phyloP scores from a whole-genome alignment of 345 rosid species.

The Melaleuca quinquenervia region DNA sequence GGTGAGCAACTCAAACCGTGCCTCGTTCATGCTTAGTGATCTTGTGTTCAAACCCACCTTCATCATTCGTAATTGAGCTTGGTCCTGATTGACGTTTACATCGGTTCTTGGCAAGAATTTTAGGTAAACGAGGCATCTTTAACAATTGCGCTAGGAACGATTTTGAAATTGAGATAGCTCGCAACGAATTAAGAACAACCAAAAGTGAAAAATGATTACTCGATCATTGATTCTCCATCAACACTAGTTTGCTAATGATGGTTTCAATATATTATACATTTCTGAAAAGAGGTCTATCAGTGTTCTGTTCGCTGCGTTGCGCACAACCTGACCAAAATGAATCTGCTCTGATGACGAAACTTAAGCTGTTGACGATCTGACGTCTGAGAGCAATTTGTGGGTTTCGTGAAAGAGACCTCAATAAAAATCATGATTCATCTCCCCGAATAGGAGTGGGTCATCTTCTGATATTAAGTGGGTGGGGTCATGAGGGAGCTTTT shows the following conservation, averaged over 20 bases:
- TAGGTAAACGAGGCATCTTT: not conserved
- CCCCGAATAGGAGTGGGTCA: not conserved
- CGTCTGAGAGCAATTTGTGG: not conserved
- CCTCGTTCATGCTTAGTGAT: not conserved
- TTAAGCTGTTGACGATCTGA: too few relatives aligned
- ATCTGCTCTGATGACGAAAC: not conserved
- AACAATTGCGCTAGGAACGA: not conserved
- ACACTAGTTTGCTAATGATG: not conserved
- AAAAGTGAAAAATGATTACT: not conserved
- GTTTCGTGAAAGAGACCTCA: not conserved
- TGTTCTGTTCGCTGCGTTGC: not conserved
- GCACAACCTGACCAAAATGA: not conserved
- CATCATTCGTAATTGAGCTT: not conserved
- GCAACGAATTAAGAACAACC: not conserved
- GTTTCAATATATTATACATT: not conserved
- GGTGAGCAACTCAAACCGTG: constrained; percentile 18
- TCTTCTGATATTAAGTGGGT: not conserved
- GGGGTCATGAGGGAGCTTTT: not conserved
- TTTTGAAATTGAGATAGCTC: not conserved
- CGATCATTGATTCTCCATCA: not conserved
- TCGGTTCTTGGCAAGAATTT: not conserved
- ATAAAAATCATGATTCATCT: not conserved
- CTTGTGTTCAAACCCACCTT: not conserved
- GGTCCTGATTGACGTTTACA: not conserved
- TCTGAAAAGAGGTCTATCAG: not conserved